Evolutionary conservation across 2,329 filamentous ascomycete genomes (phyloP), one percentile per base, ranked within the genome.

Genomic region (Colletotrichum sp.): DNA sequence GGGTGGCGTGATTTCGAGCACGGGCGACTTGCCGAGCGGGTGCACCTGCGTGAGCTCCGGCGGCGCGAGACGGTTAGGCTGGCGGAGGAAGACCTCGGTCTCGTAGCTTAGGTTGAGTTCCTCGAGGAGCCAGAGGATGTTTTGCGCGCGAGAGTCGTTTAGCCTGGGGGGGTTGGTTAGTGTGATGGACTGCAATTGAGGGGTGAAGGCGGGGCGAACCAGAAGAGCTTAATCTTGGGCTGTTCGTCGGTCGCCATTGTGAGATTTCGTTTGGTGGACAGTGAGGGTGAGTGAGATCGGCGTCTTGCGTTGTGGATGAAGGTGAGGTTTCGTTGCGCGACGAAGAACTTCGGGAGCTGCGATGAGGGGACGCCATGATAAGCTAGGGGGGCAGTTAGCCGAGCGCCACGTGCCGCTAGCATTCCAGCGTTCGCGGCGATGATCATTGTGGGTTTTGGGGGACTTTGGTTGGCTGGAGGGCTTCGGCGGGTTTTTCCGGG

Each of bases 111-210:
- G 84, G 60, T 93, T 89, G 77, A 97, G 92, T 84, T 96, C 95
- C 83, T 97, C 95, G 63, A 98, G 90, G 8, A 98, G 92, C 95
- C 95, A 98, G 60, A 97, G 87, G 73, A 96, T 94, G 77, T 95
- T 92, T 84, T 98, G 95, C 15, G 95, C 92, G 79, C 96, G 94
- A 71, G 95, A 98, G 80, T 94, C 88, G 80, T 96, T 91, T 73
- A 98, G 93, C 95, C 95, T 98, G 79, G 7, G 28, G 28, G 4
- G 4, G 5, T 16, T 57, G 18, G 34, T 34, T 34, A 66, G 21
- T 24, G 34, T 44, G 13, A 21, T 62, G 30, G 4, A 1, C 9
- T 59, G 0, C 10, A 59, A 36, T 70, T 7, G 16, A 15, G 16
- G 15, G 5, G 52, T 6, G 16, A 30, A 16, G 2, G 15, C 13